phyloP scores from a whole-genome alignment of 805 yeast genomes.

The Yamadazyma phyllophila region DNA sequence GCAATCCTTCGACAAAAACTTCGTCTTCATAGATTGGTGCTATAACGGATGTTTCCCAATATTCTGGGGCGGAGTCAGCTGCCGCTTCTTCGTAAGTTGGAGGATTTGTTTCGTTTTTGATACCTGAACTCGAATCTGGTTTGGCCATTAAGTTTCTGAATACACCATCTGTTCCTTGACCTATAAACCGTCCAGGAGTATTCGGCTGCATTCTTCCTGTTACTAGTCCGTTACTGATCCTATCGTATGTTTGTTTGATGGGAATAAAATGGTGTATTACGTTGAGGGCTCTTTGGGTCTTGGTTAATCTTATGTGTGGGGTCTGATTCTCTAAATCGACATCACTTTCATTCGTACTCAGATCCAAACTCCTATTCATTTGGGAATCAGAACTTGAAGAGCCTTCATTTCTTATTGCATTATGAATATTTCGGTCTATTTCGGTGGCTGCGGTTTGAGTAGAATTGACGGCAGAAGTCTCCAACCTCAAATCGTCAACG shows the following conservation, averaged over 20 bases:
- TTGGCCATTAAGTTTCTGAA: slow-evolving; percentile 90
- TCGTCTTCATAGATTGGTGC: slow-evolving; percentile 83
- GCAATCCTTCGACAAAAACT: slow-evolving; percentile 89
- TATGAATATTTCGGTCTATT: slow-evolving; percentile 18
- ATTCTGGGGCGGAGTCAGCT: slow-evolving; percentile 90
- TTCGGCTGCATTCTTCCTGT: slow-evolving; percentile 45
- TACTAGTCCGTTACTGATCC: slow-evolving; percentile 39
- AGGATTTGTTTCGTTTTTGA: slow-evolving; percentile 52
- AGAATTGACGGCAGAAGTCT: neutral
- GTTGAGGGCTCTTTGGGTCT: slow-evolving; percentile 29
- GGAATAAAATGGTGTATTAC: slow-evolving; percentile 36
- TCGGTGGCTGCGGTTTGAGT: slow-evolving; percentile 9
- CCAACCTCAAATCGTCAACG: slow-evolving; percentile 1
- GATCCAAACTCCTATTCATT: too few relatives aligned
- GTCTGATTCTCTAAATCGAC: slow-evolving; percentile 31
- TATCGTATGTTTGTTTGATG: slow-evolving; percentile 40
- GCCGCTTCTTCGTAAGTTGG: slow-evolving; percentile 96
- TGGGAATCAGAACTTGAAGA: neutral
- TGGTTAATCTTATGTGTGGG: slow-evolving; percentile 20
- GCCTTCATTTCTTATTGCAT: slow-evolving; percentile 11
- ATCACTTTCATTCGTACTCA: too few relatives aligned
- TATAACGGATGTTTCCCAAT: slow-evolving; percentile 89
- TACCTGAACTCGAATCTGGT: slow-evolving; percentile 54
- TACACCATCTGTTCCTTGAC: slow-evolving; percentile 76
- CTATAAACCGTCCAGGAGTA: slow-evolving; percentile 43